Conservation (phyloP, 177 flowering plant genomes). For the Tripterygium wilfordii region DNA sequence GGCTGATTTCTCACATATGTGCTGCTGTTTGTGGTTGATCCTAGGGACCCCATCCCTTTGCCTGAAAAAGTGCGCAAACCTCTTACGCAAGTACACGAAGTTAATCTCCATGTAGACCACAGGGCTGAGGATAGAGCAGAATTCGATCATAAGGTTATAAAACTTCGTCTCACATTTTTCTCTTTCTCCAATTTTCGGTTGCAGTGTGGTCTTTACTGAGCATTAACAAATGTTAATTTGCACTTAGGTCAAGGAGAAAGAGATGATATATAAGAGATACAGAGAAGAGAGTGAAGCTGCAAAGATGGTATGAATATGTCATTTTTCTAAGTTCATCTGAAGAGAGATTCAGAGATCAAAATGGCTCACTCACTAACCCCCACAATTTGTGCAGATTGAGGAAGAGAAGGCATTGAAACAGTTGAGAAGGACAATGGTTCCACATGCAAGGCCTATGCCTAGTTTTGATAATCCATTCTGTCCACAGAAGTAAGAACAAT, state of each 20-base stretch:
- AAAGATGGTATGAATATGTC: slow-evolving; percentile 42
- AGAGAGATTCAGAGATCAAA: no score
- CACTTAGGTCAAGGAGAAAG: slow-evolving; percentile 91
- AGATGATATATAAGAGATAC: slow-evolving; percentile 71
- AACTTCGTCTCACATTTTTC: no score
- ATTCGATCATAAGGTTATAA: slow-evolving; percentile 82
- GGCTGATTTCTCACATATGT: background rate
- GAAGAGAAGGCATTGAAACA: slow-evolving; percentile 95
- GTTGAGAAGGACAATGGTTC: slow-evolving; percentile 83
- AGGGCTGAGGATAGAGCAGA: slow-evolving; percentile 89
- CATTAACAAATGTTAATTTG: no score
- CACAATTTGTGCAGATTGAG: slow-evolving; percentile 86
- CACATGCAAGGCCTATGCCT: slow-evolving; percentile 91
- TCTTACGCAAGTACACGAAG: slow-evolving; percentile 77
- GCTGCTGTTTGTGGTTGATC: background rate
- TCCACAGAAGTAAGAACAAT: slow-evolving; percentile 63
- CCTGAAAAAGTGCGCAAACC: slow-evolving; percentile 79
- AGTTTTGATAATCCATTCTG: slow-evolving; percentile 75
- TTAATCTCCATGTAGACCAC: slow-evolving; percentile 61
- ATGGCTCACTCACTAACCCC: no score
- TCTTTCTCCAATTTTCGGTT: no score
- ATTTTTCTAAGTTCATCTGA: no score
- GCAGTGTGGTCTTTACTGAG: no score
- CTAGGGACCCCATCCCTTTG: slow-evolving; percentile 87
- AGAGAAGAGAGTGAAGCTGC: slow-evolving; percentile 88